A percentile compares a stretch with the other conserved stretches of the same genome.
phyloP scores from a whole-genome alignment of 2,329 filamentous ascomycete genomes.

The Hypoxylon sp. region DNA sequence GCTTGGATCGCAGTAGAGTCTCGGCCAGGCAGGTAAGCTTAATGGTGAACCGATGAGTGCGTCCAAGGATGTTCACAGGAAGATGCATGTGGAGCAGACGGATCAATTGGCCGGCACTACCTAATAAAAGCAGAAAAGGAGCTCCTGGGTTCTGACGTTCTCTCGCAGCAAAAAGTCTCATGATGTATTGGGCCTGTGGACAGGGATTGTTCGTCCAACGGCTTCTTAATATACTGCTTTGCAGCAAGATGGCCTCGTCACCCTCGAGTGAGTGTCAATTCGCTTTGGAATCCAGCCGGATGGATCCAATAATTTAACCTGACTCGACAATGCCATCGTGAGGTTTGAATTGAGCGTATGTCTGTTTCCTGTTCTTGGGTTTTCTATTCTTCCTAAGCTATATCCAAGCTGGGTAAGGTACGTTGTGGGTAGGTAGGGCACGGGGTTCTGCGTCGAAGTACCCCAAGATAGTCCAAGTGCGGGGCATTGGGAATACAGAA shows the following conservation, averaged over 20 bases:
- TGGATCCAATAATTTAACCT: conserved; percentile 8
- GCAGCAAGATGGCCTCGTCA: conserved; percentile 18
- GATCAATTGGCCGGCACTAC: conserved; percentile 46
- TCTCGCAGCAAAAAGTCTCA: conserved; percentile 45
- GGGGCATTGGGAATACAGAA: conserved; percentile 41
- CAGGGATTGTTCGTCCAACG: conserved; percentile 41
- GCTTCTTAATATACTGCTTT: conserved; percentile 33
- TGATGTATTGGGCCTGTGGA: conserved; percentile 44
- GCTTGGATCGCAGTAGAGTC: conserved; percentile 29
- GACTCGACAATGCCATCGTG: conserved; percentile 6
- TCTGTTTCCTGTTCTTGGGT: conserved; percentile 4
- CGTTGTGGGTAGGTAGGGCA: conserved; percentile 26
- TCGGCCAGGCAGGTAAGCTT: conserved; percentile 32
- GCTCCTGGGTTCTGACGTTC: conserved; percentile 44
- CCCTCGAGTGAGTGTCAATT: conserved; percentile 18
- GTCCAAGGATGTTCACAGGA: conserved; percentile 38
- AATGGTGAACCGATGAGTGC: conserved; percentile 26
- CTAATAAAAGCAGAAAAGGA: conserved; percentile 42
- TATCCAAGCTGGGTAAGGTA: conserved; percentile 27
- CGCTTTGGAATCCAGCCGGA: conserved; percentile 8
- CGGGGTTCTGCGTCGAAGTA: conserved; percentile 35
- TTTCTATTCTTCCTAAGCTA: conserved; percentile 7
- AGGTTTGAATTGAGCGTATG: conserved; percentile 16
- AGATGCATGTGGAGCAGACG: conserved; percentile 41
- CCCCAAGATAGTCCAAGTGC: conserved; percentile 42